Evolutionary conservation across 2,329 filamentous ascomycete species (phyloP).

Genomic region (Bisporella sp.): DNA sequence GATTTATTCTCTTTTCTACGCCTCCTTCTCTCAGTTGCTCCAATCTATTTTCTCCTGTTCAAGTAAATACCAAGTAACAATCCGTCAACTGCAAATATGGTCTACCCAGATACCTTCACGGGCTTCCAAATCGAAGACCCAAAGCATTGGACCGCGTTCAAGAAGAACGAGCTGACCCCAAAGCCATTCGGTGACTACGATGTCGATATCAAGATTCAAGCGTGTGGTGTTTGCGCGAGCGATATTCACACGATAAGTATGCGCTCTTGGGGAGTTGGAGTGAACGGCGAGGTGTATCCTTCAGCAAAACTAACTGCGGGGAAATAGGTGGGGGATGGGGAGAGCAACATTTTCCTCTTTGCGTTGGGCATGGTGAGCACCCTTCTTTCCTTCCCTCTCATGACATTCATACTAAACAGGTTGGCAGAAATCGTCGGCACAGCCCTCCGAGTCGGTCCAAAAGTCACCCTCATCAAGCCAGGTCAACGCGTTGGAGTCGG

Average conservation of each 20-base stretch:
- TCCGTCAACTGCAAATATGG: too few relatives aligned
- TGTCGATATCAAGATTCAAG: constrained; percentile 80
- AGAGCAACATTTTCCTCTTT: constrained; percentile 39
- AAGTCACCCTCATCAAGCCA: constrained; percentile 50
- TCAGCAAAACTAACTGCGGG: too few relatives aligned
- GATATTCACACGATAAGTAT: constrained; percentile 61
- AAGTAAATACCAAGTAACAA: too few relatives aligned
- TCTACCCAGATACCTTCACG: constrained; percentile 31
- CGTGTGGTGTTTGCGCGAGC: constrained; percentile 69
- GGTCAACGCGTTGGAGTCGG: constrained; percentile 48
- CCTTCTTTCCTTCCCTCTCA: neutral
- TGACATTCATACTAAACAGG: constrained; percentile 1
- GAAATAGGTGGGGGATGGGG: constrained; percentile 41
- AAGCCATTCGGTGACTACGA: constrained; percentile 85
- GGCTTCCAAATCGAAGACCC: constrained; percentile 45
- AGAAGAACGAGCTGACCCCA: constrained; percentile 34
- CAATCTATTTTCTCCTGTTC: too few relatives aligned
- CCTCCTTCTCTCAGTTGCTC: too few relatives aligned
- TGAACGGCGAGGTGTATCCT: too few relatives aligned
- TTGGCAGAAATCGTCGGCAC: constrained; percentile 57
- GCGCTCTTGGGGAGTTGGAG: too few relatives aligned
- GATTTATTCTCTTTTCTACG: too few relatives aligned
- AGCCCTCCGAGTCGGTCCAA: constrained; percentile 59
- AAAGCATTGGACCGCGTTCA: constrained; percentile 18
- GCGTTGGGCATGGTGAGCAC: constrained; percentile 39